These are phyloP conservation scores for Rubia peregrina DNA, from an alignment of 305 asterid species.

Conservation along the genomic window DNA sequence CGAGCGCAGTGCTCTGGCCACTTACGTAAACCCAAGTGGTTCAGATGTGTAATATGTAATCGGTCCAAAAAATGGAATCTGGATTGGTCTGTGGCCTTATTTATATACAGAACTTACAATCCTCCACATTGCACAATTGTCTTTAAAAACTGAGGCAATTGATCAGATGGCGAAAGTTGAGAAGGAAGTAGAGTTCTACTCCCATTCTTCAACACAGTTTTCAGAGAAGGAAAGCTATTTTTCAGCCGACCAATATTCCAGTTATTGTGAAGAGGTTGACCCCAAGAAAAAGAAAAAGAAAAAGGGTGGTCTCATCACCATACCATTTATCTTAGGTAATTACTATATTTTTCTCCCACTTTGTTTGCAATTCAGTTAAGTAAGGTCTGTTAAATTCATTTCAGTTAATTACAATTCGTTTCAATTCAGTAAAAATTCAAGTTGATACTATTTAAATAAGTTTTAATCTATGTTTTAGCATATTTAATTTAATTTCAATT, in stretches of 20 bases:
- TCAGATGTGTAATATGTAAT: too few relatives aligned
- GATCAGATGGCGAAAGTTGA: neutral
- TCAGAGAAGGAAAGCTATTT: neutral
- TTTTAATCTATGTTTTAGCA: too few relatives aligned
- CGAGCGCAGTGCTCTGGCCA: too few relatives aligned
- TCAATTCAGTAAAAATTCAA: too few relatives aligned
- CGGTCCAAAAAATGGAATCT: neutral
- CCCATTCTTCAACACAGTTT: neutral
- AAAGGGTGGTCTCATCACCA: conserved; percentile 26
- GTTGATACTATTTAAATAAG: too few relatives aligned
- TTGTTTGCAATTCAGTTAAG: too few relatives aligned
- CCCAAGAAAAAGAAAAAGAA: conserved; percentile 2
- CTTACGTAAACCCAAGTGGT: too few relatives aligned
- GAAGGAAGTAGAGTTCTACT: neutral
- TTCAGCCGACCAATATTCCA: neutral
- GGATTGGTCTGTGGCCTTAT: neutral
- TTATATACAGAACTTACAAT: neutral
- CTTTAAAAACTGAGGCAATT: neutral
- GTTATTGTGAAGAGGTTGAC: neutral
- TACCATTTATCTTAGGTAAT: conserved; percentile 33
- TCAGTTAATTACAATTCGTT: too few relatives aligned
- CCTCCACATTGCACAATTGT: neutral
- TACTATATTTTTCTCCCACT: too few relatives aligned
- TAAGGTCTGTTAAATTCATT: too few relatives aligned
- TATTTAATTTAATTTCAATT: neutral